Evolutionary conservation across 1,284 basidiomycete species (phyloP), one percentile per base, ranked within the genome.

Genomic region (Cystobasidium pallidum): DNA sequence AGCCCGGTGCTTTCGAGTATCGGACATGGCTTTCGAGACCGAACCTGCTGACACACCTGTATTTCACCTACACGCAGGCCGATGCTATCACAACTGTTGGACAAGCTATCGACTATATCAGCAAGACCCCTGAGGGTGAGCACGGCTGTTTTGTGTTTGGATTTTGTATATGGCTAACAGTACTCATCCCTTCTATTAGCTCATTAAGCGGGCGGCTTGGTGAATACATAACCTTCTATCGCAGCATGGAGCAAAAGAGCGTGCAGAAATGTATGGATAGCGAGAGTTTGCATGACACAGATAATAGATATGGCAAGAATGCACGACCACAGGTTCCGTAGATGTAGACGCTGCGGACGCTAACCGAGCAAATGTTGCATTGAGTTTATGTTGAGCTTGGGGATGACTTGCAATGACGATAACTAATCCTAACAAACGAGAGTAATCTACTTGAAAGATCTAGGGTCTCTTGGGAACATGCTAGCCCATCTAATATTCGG

Each of bases 41-140:
- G 36, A 36, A 34, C 21, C 24, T 32, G 66, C 66, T 58, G 34
- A 67, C 34, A 32, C 30, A 28, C n/a, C 36, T 41, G 19, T 17
- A 3, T 45, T 52, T 55, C 36, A 39, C 36, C 32, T 45, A 6
- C 34, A 32, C 17, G 32, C 24, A 70, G 67, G 67, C 67, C 58
- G 67, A 70, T 70, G 67, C 67, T 30, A 99, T 99, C 82, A 90
- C 89, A 80, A 94, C 92, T 24, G 92, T 99, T 64, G 87, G 89
- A 80, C 90, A 99, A 83, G 95, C 95, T 70, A 93, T 99, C 80
- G 92, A 98, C 83, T 99, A 99, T 83, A 93, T 99, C 82, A 88
- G 88, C 79, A 94, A 95, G 84, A 92, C 92, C 63, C 92, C 93
- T 76, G 92, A 91, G 84, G 93, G 79, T 79, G 73, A 76, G 41